A percentile compares a stretch with the other conserved stretches of the same genome.
These are phyloP conservation scores for Heimioporus sp. DNA, from an alignment of 768 basidiomycete genomes.

Conservation along the genomic window DNA sequence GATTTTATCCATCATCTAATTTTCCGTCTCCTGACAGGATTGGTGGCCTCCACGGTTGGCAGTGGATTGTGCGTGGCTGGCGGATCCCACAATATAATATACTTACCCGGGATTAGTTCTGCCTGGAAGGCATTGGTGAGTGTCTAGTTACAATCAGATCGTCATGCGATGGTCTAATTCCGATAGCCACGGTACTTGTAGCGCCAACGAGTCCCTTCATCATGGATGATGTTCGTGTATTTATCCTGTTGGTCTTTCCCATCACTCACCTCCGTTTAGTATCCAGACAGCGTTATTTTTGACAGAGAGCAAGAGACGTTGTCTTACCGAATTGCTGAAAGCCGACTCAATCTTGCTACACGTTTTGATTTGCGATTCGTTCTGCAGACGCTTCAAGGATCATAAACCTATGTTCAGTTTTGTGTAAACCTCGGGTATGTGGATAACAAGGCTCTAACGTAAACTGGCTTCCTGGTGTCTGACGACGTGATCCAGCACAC, in stretches of 20 bases:
- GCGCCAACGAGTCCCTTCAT: slow-evolving; percentile 38
- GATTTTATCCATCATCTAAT: neutral
- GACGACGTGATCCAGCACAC: slow-evolving; percentile 13
- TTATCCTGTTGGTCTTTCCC: neutral
- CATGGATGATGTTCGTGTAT: slow-evolving; percentile 48
- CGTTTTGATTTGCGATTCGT: slow-evolving; percentile 45
- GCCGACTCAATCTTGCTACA: slow-evolving; percentile 42
- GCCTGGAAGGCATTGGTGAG: slow-evolving; percentile 27
- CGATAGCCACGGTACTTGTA: slow-evolving; percentile 13
- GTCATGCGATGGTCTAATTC: neutral
- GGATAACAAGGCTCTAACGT: neutral
- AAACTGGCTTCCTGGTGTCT: slow-evolving; percentile 16
- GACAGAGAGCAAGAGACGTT: slow-evolving; percentile 39
- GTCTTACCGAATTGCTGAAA: slow-evolving; percentile 39
- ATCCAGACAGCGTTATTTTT: slow-evolving; percentile 54
- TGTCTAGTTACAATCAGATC: neutral
- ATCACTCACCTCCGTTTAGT: slow-evolving; percentile 25
- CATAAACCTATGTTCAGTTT: slow-evolving; percentile 35
- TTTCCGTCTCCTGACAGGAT: slow-evolving; percentile 11
- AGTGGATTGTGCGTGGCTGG: slow-evolving; percentile 34
- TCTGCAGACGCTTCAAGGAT: slow-evolving; percentile 45
- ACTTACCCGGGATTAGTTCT: slow-evolving; percentile 24
- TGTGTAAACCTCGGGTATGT: slow-evolving; percentile 40
- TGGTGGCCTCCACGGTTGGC: slow-evolving; percentile 35
- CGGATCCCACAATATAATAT: neutral